phyloP scores from a whole-genome alignment of 805 yeast species.

The Nematodospora valgi region DNA sequence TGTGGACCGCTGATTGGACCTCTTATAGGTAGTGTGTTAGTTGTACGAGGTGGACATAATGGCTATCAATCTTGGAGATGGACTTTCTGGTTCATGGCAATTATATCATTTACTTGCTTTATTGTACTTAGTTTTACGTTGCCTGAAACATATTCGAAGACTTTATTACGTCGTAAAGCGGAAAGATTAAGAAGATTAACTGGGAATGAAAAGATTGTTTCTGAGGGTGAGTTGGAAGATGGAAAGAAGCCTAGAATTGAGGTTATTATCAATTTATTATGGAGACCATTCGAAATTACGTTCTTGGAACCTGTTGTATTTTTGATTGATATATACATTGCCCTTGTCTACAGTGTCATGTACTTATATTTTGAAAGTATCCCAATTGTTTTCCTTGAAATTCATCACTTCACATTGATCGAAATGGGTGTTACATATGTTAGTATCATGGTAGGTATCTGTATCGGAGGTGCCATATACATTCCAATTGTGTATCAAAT shows the following conservation, averaged over 20 bases:
- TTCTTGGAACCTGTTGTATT: slow-evolving; percentile 55
- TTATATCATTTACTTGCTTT: slow-evolving; percentile 16
- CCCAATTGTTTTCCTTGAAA: slow-evolving; percentile 49
- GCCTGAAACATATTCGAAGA: slow-evolving; percentile 48
- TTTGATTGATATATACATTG: slow-evolving; percentile 49
- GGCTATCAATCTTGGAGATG: slow-evolving; percentile 32
- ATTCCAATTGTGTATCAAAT: slow-evolving; percentile 21
- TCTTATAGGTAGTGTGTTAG: slow-evolving; percentile 50
- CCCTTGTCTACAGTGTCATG: slow-evolving; percentile 49
- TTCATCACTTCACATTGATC: slow-evolving; percentile 45
- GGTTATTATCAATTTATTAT: slow-evolving; percentile 29
- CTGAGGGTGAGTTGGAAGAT: slow-evolving; percentile 37
- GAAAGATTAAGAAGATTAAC: slow-evolving; percentile 44
- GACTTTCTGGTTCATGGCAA: slow-evolving; percentile 50
- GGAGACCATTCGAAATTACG: slow-evolving; percentile 51
- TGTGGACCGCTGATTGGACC: slow-evolving; percentile 59
- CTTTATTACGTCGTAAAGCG: slow-evolving; percentile 48
- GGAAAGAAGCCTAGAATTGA: slow-evolving; percentile 16
- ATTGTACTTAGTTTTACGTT: slow-evolving; percentile 32
- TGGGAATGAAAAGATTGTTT: slow-evolving; percentile 44
- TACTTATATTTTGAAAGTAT: slow-evolving; percentile 61
- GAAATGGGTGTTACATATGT: slow-evolving; percentile 49
- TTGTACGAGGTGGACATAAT: slow-evolving; percentile 36
- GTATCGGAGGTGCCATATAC: slow-evolving; percentile 32
- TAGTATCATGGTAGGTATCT: slow-evolving; percentile 46